Base-by-base conservation (phyloP, 1,284 basidiomycete genomes). In the Cryptococcus sp. region DNA sequence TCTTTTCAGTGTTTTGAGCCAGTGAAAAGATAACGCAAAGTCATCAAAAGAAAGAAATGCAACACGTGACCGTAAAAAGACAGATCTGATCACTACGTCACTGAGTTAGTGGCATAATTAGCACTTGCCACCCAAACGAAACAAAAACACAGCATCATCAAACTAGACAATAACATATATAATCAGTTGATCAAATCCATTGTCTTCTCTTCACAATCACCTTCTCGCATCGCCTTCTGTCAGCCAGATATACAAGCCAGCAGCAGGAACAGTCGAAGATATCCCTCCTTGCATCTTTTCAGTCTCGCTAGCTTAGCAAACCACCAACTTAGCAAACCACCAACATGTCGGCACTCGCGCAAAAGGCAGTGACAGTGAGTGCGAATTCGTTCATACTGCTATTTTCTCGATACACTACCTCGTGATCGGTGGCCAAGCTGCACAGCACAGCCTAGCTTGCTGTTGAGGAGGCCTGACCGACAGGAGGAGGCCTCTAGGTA, bases 361-460 rank as follows among this genome's bases (percentile, higher is more conserved):
- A 62, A 38, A 74, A 74, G 47, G 69, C 66, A 5, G 68, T 65
- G 39, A 69, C 62, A 50, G 71, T 71, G 46, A 47, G 71, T 66
- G 22, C 13, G 19, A 17, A n/a, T n/a, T n/a, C n/a, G n/a, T n/a
- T 42, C 19, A 39, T 31, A 19, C 39, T 16, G 41, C 19, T 40
- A 41, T 19, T 39, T 35, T 38, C 31, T 23, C 1, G n/a, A 10
- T 42, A 16, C 48, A 19, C 25, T 16, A 35, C 38, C 22, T 35
- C 17, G 22, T 17, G 15, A 22, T n/a, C 19, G 25, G 13, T 31
- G 5, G 31, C 6, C 15, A 10, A 17, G n/a, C 22, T 22, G 16
- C 35, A 47, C 16, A 25, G n/a, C 49, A 40, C 23, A 27, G 15
- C 8, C n/a, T 41, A 25, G 23, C 41, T 27, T 3, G 5, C n/a